Percentiles rank a stretch among this genome's conserved stretches.
Evolutionary conservation across 768 basidiomycete genomes (phyloP).

Genomic region (Psilocybe sp.): DNA sequence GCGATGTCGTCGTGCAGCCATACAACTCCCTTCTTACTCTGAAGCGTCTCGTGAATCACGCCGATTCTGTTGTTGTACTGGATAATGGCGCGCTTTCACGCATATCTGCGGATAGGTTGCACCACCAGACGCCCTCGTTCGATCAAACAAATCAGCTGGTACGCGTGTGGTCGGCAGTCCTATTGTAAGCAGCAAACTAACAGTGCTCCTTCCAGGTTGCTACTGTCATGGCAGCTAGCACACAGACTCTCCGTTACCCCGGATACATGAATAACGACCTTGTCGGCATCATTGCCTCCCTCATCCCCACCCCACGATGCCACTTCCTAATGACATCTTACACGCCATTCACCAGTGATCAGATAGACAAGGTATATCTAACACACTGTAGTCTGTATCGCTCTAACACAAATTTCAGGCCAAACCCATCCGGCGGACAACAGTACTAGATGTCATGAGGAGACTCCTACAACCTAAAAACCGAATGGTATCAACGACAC

Average conservation of each 20-base stretch:
- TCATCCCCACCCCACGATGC: conserved; percentile 95
- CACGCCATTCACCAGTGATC: conserved; percentile 96
- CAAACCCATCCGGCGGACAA: conserved; percentile 93
- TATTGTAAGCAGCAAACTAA: background rate
- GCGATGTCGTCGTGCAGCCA: conserved; percentile 97
- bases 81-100: conserved; percentile 93
- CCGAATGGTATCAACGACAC: conserved; percentile 94
- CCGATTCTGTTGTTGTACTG: conserved; percentile 95
- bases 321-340: conserved; percentile 99
- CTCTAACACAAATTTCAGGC: conserved; percentile 46
- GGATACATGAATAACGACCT: conserved; percentile 99
- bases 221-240: conserved; percentile 97
- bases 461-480: conserved; percentile 97
- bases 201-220: conserved; percentile 59
- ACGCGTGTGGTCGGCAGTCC: conserved; percentile 17
- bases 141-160: conserved; percentile 93
- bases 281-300: conserved; percentile 92
- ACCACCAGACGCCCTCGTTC: conserved; percentile 83
- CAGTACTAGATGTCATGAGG: conserved; percentile 98
- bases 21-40: conserved; percentile 95
- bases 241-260: conserved; percentile 94
- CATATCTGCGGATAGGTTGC: conserved; percentile 90
- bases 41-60: conserved; percentile 92
- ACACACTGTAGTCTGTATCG: background rate
- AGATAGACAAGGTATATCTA: conserved; percentile 84